Evolutionary conservation across 768 basidiomycete species (phyloP), one percentile per base, ranked within the genome.

Genomic region (Melanogaster broomeanus): DNA sequence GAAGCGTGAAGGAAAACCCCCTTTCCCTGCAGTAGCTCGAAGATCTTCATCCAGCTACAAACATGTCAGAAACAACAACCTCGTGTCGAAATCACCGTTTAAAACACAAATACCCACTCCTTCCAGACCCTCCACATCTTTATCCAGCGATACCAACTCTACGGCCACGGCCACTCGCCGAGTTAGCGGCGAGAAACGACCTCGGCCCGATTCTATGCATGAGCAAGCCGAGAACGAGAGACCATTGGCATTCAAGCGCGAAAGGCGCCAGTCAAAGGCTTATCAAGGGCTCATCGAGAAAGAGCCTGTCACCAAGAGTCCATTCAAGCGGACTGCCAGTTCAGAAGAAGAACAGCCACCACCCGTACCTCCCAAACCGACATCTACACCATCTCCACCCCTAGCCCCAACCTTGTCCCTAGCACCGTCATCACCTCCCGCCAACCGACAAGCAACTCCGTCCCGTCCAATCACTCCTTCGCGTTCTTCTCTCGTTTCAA

Each of bases 41-140:
- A 80, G 90, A 38, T 77, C 82, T 15, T 90, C 88, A 8, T 85
- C 83, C 37, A 90, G 88, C 68, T 93, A 86, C 71, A 85, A 81
- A 57, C 90, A 90, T 68, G 79, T 92, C 57, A 80, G 78, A 61
- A 85, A 74, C 60, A 89, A 84, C 65, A 84, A 87, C 63, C 84
- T 92, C 49, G 91, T 93, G 16, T 84, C 87, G 25, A 91, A 91
- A 59, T 93, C 91, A 11, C 90, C 90, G 10, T 93, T 93, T 74
- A 88, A 87, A 61, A 81, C 81, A 3, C 81, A 83, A 53, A 74
- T 81, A 22, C 76, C 82, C 42, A 74, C 76, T n/a, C 74, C 81
- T 28, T 68, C 78, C 3, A 55, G 39, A 51, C 62, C 64, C 0
- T 62, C 58, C 15, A 30, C 51, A 1, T 64, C 61, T 9, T 53